phyloP scores from a whole-genome alignment of 768 basidiomycete species.

The Cyathus striatus region DNA sequence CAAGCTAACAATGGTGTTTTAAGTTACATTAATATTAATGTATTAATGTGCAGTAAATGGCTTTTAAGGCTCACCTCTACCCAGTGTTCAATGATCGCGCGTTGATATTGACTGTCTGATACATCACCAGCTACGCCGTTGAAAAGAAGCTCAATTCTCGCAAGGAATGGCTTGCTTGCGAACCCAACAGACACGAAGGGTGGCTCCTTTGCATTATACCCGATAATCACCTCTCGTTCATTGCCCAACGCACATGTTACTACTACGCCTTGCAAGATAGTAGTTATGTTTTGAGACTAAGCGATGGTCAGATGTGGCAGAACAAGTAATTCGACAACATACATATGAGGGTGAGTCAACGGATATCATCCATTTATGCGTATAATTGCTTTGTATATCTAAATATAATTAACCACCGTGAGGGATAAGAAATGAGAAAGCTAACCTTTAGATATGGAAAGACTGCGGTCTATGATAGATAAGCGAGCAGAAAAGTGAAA shows the following conservation, averaged over 20 bases:
- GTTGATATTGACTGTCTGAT: slow-evolving; percentile 23
- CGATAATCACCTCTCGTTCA: too few relatives aligned
- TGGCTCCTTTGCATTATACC: slow-evolving; percentile 24
- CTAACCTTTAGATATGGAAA: slow-evolving; percentile 40
- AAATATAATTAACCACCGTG: slow-evolving; percentile 7
- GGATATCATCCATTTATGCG: slow-evolving; percentile 54
- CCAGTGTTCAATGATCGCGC: slow-evolving; percentile 45
- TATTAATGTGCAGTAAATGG: not conserved
- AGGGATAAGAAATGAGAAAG: not conserved
- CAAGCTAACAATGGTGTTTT: slow-evolving; percentile 26
- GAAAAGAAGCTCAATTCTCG: slow-evolving; percentile 41
- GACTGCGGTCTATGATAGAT: slow-evolving; percentile 41
- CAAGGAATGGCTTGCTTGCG: slow-evolving; percentile 37
- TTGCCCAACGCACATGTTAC: slow-evolving; percentile 24
- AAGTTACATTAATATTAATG: not conserved
- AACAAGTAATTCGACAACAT: too few relatives aligned
- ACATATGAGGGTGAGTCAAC: slow-evolving; percentile 51
- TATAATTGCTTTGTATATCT: slow-evolving; percentile 18
- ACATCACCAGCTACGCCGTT: slow-evolving; percentile 18
- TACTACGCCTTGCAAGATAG: slow-evolving; percentile 33
- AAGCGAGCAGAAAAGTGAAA: slow-evolving; percentile 48
- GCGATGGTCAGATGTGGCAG: too few relatives aligned
- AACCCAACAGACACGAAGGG: slow-evolving; percentile 43
- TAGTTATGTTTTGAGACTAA: slow-evolving; percentile 41
- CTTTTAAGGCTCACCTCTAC: slow-evolving; percentile 34